Percentiles rank a stretch among this genome's conserved stretches.
These are phyloP conservation scores for Exophiala phaeomuriformis DNA, from an alignment of 2,329 filamentous ascomycete genomes.

Conservation along the genomic window DNA sequence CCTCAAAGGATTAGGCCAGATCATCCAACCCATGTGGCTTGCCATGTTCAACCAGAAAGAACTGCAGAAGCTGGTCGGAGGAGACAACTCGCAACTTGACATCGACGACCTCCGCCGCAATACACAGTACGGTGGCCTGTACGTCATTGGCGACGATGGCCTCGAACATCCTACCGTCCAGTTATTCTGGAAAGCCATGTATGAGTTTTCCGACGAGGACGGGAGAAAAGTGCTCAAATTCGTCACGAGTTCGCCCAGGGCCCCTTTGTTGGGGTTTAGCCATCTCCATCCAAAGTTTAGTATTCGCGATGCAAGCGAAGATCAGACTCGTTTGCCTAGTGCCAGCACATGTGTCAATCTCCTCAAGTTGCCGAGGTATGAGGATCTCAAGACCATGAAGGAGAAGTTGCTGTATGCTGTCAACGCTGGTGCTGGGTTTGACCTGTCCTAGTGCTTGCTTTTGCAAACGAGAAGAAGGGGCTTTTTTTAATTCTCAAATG, in stretches of 20 bases:
- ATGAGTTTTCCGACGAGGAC: slow-evolving; percentile 65
- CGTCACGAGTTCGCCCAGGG: slow-evolving; percentile 85
- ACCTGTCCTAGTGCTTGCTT: slow-evolving; percentile 44
- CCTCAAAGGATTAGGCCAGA: slow-evolving; percentile 72
- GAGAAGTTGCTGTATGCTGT: slow-evolving; percentile 85
- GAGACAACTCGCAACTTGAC: slow-evolving; percentile 78
- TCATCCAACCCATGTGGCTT: slow-evolving; percentile 88
- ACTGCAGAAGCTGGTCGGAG: slow-evolving; percentile 85
- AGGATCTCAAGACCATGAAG: slow-evolving; percentile 55
- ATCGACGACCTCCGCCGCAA: slow-evolving; percentile 76
- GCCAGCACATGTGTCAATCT: slow-evolving; percentile 95
- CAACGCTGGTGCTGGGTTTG: slow-evolving; percentile 85
- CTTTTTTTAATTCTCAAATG: too few relatives aligned
- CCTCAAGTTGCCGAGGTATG: slow-evolving; percentile 82
- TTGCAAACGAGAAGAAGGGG: too few relatives aligned
- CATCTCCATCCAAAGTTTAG: slow-evolving; percentile 80
- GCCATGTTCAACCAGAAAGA: slow-evolving; percentile 98
- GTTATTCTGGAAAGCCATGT: slow-evolving; percentile 89
- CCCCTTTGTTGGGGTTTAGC: slow-evolving; percentile 80
- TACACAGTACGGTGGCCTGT: slow-evolving; percentile 81
- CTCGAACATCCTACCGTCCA: slow-evolving; percentile 77
- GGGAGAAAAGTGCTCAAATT: slow-evolving; percentile 85
- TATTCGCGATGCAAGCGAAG: slow-evolving; percentile 73
- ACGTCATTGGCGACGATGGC: slow-evolving; percentile 80
- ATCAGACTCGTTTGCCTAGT: slow-evolving; percentile 74